Percentiles rank a stretch among this genome's conserved stretches.
Evolutionary conservation across 257 asterid genomes (phyloP).

Genomic region (Marsdenia floribunda): DNA sequence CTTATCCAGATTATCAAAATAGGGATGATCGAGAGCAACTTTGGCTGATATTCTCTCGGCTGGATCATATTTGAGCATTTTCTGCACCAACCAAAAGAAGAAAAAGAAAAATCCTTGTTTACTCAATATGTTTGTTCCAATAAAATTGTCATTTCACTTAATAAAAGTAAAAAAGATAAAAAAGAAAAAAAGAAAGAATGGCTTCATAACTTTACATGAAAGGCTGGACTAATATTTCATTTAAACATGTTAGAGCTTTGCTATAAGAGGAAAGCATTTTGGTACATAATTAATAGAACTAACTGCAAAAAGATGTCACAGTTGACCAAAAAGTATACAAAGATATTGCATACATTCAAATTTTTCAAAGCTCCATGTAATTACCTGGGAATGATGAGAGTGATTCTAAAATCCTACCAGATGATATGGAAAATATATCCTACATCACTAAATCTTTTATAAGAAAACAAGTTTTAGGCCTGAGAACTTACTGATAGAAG

Average conservation of each 20-base stretch:
- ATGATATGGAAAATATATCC: background rate
- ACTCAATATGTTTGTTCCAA: too few species aligned
- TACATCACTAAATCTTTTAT: background rate
- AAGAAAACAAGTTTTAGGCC: background rate
- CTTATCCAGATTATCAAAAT: conserved; percentile 84
- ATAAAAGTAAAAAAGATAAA: background rate
- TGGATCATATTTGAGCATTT: conserved; percentile 78
- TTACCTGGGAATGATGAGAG: background rate
- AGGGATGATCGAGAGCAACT: conserved; percentile 90
- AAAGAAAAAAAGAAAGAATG: conserved; percentile 8
- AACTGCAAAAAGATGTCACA: background rate
- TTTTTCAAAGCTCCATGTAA: background rate
- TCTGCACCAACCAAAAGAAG: conserved; percentile 43
- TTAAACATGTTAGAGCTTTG: background rate
- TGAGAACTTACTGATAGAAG: conserved; percentile 53
- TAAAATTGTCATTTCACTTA: too few species aligned
- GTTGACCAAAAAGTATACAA: background rate
- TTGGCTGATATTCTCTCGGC: conserved; percentile 89
- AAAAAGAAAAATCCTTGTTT: too few species aligned
- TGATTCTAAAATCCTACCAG: background rate
- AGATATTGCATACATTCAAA: background rate
- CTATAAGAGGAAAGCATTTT: background rate
- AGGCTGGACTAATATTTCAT: background rate
- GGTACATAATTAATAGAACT: background rate
- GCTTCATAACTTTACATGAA: background rate